These are phyloP conservation scores for Elaeagnus macrophylla DNA, from an alignment of 306 rosid species.

Conservation along the genomic window DNA sequence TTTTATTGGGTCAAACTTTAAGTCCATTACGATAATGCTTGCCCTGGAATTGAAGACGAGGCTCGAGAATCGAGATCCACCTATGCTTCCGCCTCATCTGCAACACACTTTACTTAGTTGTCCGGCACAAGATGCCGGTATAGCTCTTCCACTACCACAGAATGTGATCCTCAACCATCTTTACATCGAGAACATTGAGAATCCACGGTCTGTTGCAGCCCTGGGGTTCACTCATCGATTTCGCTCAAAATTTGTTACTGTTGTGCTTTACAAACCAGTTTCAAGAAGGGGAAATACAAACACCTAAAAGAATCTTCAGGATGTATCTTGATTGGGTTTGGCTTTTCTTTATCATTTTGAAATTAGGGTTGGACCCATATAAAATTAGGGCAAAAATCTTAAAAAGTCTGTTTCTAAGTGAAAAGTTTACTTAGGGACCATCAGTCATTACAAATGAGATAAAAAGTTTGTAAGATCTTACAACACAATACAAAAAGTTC, in stretches of 20 bases:
- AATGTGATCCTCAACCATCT: constrained; percentile 79
- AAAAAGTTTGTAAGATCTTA: too few relatives aligned
- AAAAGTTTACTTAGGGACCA: too few relatives aligned
- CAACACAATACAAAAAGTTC: too few relatives aligned
- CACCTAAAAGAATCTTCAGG: constrained; percentile 13
- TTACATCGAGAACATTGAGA: constrained; percentile 71
- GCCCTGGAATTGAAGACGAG: constrained; percentile 65
- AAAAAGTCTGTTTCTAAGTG: too few relatives aligned
- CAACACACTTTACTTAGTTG: constrained; percentile 50
- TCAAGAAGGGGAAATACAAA: constrained; percentile 48
- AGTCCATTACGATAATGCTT: constrained; percentile 67
- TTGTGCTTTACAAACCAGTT: constrained; percentile 91
- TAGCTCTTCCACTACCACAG: constrained; percentile 57
- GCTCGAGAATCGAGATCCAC: constrained; percentile 92
- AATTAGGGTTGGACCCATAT: constrained; percentile 10
- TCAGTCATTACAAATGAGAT: too few relatives aligned
- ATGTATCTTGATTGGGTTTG: constrained; percentile 7
- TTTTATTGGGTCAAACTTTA: too few relatives aligned
- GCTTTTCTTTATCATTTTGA: constrained; percentile 9
- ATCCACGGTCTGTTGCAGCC: constrained; percentile 73
- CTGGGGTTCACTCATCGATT: constrained; percentile 91
- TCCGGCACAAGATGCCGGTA: constrained; percentile 44
- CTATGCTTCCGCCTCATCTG: constrained; percentile 68
- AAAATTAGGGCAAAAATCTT: constrained; percentile 5
- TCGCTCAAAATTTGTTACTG: constrained; percentile 76